These are phyloP conservation scores for Nicotiana undulata DNA, from an alignment of 257 asterid species.

Conservation along the genomic window DNA sequence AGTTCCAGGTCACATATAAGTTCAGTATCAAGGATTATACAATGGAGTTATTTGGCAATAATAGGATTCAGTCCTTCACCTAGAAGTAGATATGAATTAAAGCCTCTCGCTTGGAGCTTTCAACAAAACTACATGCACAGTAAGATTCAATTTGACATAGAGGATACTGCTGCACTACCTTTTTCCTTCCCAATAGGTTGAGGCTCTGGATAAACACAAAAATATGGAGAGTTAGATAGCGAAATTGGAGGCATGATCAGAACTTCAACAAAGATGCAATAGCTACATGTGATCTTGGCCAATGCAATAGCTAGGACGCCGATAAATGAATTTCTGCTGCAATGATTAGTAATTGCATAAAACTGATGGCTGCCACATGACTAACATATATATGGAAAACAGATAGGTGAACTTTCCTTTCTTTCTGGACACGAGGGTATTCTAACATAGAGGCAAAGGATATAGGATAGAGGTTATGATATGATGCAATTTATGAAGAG, in stretches of 20 bases:
- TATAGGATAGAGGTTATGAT: background rate
- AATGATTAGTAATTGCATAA: background rate
- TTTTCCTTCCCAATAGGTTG: conserved; percentile 39
- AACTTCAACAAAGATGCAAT: background rate
- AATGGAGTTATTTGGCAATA: background rate
- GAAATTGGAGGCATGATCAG: background rate
- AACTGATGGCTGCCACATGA: background rate
- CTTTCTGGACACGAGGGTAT: background rate
- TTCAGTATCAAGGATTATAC: conserved; percentile 1
- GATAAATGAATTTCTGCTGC: background rate
- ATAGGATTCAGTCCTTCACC: background rate
- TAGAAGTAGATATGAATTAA: background rate
- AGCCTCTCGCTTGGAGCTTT: background rate
- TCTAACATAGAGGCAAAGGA: background rate
- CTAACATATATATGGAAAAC: background rate
- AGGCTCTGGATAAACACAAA: conserved; percentile 30
- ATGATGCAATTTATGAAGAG: background rate
- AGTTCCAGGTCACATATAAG: background rate
- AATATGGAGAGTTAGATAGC: background rate
- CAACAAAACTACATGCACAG: background rate
- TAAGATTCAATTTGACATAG: conserved; percentile 18
- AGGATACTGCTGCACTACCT: conserved; percentile 19
- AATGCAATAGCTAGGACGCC: background rate
- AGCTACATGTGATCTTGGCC: background rate
- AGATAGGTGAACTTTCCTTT: background rate